Evolutionary conservation across 2,329 filamentous ascomycete species (phyloP).

Genomic region (Trichoderma guizhouense): DNA sequence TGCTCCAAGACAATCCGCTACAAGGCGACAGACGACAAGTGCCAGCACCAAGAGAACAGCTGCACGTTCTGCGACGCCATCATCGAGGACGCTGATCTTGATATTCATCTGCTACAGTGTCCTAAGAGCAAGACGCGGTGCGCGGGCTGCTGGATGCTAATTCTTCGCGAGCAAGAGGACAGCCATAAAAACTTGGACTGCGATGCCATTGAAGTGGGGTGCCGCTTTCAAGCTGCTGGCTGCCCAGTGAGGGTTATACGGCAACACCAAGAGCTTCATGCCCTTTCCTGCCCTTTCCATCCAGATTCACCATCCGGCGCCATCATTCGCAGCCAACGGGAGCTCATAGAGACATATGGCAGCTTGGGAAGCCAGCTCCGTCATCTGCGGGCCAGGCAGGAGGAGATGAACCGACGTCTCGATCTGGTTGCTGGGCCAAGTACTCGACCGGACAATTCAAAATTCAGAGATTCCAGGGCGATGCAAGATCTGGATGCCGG

Average conservation of each 20-base stretch:
- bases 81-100: conserved; percentile 44
- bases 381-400: conserved; percentile 34
- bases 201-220: conserved; percentile 49
- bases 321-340: conserved; percentile 46
- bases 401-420: conserved; percentile 33
- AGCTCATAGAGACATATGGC: conserved; percentile 43
- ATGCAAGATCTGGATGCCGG: conserved; percentile 44
- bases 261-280: conserved; percentile 44
- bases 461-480: conserved; percentile 45
- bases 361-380: conserved; percentile 36
- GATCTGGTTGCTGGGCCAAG: conserved; percentile 42
- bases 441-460: conserved; percentile 26
- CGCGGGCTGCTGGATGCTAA: conserved; percentile 44
- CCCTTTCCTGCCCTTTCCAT: conserved; percentile 49
- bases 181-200: conserved; percentile 48
- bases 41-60: conserved; percentile 49
- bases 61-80: conserved; percentile 54
- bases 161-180: conserved; percentile 44
- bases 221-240: conserved; percentile 39
- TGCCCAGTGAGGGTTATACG: conserved; percentile 35
- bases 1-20: conserved; percentile 52
- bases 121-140: conserved; percentile 48
- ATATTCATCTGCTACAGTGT: conserved; percentile 41
- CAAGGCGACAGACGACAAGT: conserved; percentile 49
- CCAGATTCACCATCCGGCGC: conserved; percentile 48